These are phyloP conservation scores for Carex arenaria DNA, from an alignment of 202 grass and related monocot genomes.

Conservation along the genomic window DNA sequence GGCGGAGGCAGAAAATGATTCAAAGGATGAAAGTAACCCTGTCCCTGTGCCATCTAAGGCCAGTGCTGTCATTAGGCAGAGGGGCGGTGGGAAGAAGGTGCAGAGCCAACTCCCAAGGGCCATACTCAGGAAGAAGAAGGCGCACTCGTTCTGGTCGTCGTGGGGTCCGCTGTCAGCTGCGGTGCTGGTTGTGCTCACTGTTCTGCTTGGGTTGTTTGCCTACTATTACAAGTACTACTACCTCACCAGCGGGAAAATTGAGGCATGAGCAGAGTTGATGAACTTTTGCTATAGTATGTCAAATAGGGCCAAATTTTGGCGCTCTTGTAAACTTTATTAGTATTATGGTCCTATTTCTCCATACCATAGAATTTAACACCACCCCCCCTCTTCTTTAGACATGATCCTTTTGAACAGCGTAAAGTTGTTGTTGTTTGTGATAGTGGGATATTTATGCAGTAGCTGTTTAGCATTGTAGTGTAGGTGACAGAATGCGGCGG, in stretches of 20 bases:
- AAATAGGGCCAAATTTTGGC: conserved; percentile 58
- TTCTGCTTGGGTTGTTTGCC: conserved; percentile 39
- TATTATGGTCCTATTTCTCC: conserved; percentile 14
- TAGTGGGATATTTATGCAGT: conserved; percentile 16
- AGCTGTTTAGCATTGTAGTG: conserved; percentile 4
- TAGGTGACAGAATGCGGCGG: background rate
- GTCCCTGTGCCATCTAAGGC: conserved; percentile 8
- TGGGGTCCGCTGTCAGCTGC: conserved; percentile 37
- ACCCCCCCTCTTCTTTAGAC: background rate
- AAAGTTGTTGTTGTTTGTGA: conserved; percentile 15
- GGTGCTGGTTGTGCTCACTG: conserved; percentile 24
- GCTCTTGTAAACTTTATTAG: conserved; percentile 16
- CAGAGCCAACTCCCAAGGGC: conserved; percentile 48
- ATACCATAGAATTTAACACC: background rate
- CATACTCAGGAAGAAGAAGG: conserved; percentile 73
- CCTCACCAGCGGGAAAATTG: conserved; percentile 21
- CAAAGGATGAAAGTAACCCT: conserved; percentile 24
- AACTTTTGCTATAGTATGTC: background rate
- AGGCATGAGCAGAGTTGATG: conserved; percentile 12
- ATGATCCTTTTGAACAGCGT: background rate
- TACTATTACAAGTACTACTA: conserved; percentile 61
- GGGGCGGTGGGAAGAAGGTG: conserved; percentile 29
- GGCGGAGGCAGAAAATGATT: conserved; percentile 37
- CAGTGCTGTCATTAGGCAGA: background rate
- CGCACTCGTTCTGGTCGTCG: conserved; percentile 34